Evolutionary conservation across 1,284 basidiomycete species (phyloP).

Genomic region (Pterulicium gracile): DNA sequence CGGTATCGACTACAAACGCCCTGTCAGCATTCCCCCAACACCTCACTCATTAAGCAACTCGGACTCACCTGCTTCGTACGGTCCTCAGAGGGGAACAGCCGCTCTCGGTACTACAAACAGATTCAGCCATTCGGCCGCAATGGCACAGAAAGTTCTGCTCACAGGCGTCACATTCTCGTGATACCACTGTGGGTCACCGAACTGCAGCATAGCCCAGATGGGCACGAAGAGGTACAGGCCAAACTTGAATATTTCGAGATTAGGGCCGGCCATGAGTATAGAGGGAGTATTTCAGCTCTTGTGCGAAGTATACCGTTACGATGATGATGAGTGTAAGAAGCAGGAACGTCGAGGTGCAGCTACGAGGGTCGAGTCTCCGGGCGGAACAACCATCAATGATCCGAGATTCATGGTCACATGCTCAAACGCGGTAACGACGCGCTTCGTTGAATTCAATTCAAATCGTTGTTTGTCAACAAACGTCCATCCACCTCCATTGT

Average conservation of each 20-base stretch:
- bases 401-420: neutral
- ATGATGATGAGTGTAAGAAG: too few relatives aligned
- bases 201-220: slow-evolving; percentile 74
- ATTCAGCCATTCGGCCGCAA: neutral
- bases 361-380: neutral
- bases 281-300: too few relatives aligned
- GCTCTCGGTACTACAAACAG: slow-evolving; percentile 51
- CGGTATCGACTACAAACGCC: slow-evolving; percentile 1
- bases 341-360: neutral
- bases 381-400: neutral
- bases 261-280: slow-evolving; percentile 63
- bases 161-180: slow-evolving; percentile 71
- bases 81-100: slow-evolving; percentile 54
- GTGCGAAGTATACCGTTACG: too few relatives aligned
- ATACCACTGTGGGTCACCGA: slow-evolving; percentile 88
- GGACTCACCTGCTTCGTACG: slow-evolving; percentile 40
- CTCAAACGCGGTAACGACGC: neutral
- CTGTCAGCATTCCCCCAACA: too few relatives aligned
- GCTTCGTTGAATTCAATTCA: too few relatives aligned
- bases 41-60: too few relatives aligned
- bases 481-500: neutral
- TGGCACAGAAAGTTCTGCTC: slow-evolving; percentile 19
- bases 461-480: neutral
- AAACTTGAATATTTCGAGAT: slow-evolving; percentile 86
- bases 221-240: slow-evolving; percentile 85